Evolutionary conservation across 192 early-diverging fungal genomes (phyloP).

Genomic region (Entomortierella parvispora): DNA sequence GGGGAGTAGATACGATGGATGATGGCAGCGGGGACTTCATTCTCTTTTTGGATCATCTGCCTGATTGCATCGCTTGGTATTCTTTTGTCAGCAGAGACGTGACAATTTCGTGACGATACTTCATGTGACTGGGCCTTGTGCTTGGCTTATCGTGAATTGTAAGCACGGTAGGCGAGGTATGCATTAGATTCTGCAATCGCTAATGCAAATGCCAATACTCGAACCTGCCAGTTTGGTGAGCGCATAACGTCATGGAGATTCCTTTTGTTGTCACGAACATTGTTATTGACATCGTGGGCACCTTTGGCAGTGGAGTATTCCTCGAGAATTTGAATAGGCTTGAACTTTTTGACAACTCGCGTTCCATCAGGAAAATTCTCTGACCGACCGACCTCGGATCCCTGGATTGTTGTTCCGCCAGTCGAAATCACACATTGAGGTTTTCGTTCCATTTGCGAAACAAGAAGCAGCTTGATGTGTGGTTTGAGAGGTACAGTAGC

Average conservation of each 20-base stretch:
- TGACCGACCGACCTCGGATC: not conserved
- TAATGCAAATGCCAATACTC: not conserved
- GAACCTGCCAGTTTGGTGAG: not conserved
- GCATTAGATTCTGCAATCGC: constrained; percentile 3
- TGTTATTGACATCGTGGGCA: constrained; percentile 11
- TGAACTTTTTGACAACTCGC: not conserved
- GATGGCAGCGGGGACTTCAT: too few relatives aligned
- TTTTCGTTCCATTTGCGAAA: constrained; percentile 6
- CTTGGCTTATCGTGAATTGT: not conserved
- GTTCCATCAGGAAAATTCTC: not conserved
- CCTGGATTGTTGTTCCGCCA: not conserved
- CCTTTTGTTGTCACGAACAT: constrained; percentile 6
- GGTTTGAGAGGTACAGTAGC: not conserved
- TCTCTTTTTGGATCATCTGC: too few relatives aligned
- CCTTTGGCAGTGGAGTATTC: constrained; percentile 6
- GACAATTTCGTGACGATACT: too few relatives aligned
- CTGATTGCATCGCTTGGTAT: too few relatives aligned
- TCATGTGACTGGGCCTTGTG: not conserved
- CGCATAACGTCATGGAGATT: constrained; percentile 7
- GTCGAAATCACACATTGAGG: constrained; percentile 12
- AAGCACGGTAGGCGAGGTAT: constrained; percentile 3
- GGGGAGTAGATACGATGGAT: too few relatives aligned
- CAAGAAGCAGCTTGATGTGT: not conserved
- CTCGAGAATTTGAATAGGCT: not conserved
- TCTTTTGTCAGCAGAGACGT: too few relatives aligned